Evolutionary conservation across 345 rosid species (phyloP).

Genomic region (Trapa incisa): DNA sequence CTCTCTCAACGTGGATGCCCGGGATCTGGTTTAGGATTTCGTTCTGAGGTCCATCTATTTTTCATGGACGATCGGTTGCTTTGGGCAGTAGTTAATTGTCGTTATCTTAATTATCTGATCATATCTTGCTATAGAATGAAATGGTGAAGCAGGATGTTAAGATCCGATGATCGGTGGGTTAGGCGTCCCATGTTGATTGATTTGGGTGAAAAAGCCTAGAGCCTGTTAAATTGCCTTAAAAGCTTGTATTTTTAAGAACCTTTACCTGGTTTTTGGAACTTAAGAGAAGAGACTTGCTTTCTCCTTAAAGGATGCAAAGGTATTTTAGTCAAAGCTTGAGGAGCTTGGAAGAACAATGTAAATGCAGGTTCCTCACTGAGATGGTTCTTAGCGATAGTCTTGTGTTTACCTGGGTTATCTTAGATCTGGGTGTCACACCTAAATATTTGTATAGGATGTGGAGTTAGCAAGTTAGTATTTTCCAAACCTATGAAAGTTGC

Average conservation of each 20-base stretch:
- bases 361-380: neutral
- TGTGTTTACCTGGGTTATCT: no score
- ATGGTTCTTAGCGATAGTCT: no score
- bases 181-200: neutral
- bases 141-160: neutral
- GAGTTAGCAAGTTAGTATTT: neutral
- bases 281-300: neutral
- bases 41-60: no score
- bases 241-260: neutral
- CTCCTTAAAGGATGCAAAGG: neutral
- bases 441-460: no score
- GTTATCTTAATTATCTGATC: neutral
- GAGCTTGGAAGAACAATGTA: neutral
- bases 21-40: conserved; percentile 2
- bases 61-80: neutral
- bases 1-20: neutral
- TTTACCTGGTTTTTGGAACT: neutral
- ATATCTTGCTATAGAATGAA: neutral
- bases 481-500: neutral
- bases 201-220: neutral
- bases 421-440: no score
- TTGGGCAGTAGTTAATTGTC: neutral
- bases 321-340: neutral
- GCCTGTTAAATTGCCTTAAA: neutral
- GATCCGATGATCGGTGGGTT: neutral